phyloP scores from a whole-genome alignment of 2,329 filamentous ascomycete species.

The Ophiobolus disseminans region DNA sequence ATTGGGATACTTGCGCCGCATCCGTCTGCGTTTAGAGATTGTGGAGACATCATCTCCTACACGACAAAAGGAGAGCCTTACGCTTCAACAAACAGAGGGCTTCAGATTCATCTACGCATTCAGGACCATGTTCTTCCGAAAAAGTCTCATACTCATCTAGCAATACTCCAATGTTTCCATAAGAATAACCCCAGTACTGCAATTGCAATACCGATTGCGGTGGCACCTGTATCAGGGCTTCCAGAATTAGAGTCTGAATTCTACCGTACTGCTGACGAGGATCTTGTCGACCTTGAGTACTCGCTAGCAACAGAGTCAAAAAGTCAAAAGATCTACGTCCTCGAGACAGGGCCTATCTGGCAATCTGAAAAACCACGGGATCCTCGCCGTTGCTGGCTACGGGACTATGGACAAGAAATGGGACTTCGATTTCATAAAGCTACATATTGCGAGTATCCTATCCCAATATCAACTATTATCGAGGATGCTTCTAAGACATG shows the following conservation, averaged over 20 bases:
- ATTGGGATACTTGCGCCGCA: not conserved
- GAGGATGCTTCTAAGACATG: not conserved
- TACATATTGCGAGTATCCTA: not conserved
- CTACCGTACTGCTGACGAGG: not conserved
- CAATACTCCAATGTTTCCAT: not conserved
- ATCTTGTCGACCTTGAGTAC: not conserved
- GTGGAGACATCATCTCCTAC: not conserved
- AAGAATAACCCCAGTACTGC: not conserved
- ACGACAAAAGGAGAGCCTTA: not conserved
- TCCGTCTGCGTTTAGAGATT: not conserved
- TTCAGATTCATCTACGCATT: not conserved
- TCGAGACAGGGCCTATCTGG: not conserved
- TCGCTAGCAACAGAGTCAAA: not conserved
- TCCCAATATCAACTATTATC: not conserved
- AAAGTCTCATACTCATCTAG: not conserved
- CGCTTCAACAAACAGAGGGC: not conserved
- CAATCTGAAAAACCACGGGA: not conserved
- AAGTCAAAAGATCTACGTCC: not conserved
- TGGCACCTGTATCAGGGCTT: not conserved
- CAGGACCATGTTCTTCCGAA: not conserved
- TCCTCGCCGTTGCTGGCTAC: not conserved
- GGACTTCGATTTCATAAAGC: not conserved
- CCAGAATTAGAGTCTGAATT: not conserved
- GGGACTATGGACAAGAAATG: not conserved
- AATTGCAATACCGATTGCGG: not conserved